Evolutionary conservation across 306 rosid genomes (phyloP), one percentile per base, ranked within the genome.

Genomic region (Macrotyloma uniflorum): DNA sequence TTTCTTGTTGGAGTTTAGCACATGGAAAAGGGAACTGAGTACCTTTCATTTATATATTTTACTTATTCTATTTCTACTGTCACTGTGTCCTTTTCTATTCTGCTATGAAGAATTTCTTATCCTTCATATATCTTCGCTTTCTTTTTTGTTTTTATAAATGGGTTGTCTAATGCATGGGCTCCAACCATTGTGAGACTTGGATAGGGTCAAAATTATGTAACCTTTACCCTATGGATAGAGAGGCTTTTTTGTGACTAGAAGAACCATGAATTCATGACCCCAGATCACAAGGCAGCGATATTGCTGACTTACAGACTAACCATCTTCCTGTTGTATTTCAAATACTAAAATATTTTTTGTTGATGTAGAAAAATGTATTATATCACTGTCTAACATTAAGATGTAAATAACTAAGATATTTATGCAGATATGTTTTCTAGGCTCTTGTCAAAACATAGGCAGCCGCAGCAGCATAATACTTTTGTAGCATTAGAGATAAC

Each of bases 101-200:
- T 79, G 14, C 8, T 49, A 14, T 47, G 78, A 54, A 47, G 23
- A 45, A 59, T 28, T 79, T 70, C 53, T 70, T 47, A 70, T 61
- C 54, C 6, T 46, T 22, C 9, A 22, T 16, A 30, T 59, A 57
- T 59, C 12, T 70, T 5, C 24, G 16, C 26, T 47, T 47, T 38
- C 6, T 55, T 32, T 19, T 4, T 49, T 50, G 12, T 8, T 46
- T 53, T 67, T 50, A 11, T 28, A 68, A 55, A 61, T 13, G 23
- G 61, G 46, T 11, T 28, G 61, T n/a, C 33, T 22, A 28, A 13
- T 55, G 9, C 16, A 22, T 0, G 2, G 70, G 14, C 47, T 61
- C 61, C 47, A 61, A 75, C 49, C 16, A 18, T 59, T 10, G 23
- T 59, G 1, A 58, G 18, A 61, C 19, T 26, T 9, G 19, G 20